Evolutionary conservation across 352 stramenopile genomes (phyloP), one percentile per base, ranked within the genome.

Genomic region (Phytophthora vignae): DNA sequence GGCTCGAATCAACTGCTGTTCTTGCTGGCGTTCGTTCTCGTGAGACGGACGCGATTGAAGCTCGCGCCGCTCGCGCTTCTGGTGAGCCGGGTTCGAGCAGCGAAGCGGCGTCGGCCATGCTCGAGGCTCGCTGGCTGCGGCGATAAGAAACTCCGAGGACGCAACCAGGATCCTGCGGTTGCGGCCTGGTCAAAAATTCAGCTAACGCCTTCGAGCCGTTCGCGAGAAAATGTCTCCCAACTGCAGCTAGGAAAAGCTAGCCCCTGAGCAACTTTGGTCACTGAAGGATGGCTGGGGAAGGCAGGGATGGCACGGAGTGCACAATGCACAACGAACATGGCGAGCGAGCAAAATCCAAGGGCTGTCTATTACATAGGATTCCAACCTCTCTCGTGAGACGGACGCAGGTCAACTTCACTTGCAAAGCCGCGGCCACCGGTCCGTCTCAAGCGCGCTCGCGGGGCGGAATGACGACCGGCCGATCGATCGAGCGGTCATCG

Each of bases 371-470:
- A 49, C 42, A 46, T 52, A 19, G 14, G 11, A 27, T 4, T 64
- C 50, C 42, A 59, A 68, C 42, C 17, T 54, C 33, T 58, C 57
- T 59, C 63, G 63, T 75, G 55, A 67, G 62, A 75, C 56, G 50
- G 62, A 56, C 68, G 48, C 44, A 15, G 40, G 54, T 71, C 54
- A 70, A 58, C 55, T 71, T 66, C 27, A 60, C 46, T 46, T 71
- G 55, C 68, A 67, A 75, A 67, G 29, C 71, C 55, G 48, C 52
- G 62, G 38, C 38, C 38, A 9, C 21, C 44, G 49, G 52, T 60
- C 59, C 55, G 52, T 57, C 64, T 62, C 53, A 62, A 58, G 10
- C 19, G 36, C 31, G 12, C 38, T 46, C 38, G 29, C 17, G 38
- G 27, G 56, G 15, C 44, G 57, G 57, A 71, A 67, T 71, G 36